Evolutionary conservation across 768 basidiomycete species (phyloP), one percentile per base, ranked within the genome.

Genomic region (Pleurotus ostreatus): DNA sequence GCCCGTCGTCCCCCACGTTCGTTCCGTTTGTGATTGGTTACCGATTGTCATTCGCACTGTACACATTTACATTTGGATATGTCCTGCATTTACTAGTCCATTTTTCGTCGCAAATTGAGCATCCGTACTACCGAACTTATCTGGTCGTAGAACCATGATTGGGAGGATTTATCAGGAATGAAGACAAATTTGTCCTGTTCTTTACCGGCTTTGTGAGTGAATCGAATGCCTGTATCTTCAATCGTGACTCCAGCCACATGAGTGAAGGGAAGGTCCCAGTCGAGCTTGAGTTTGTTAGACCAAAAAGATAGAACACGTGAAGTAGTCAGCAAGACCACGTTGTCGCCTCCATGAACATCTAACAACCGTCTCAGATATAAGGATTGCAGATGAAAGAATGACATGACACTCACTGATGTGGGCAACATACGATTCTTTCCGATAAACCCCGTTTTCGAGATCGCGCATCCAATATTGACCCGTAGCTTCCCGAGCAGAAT

Each of bases 391-490:
- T 45, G 25, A 38, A 46, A n/a, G 45, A 12, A 25, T 4, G 9
- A 38, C 12, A 16, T 18, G n/a, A 40, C 25, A 63, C 85, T 66
- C 66, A 94, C 92, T 86, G 59, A 96, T 86, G 64, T 98, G 96
- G 4, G 95, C 96, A 49, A 98, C 87, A 66, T 98, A 98, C 25
- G 74, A 74, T 65, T 98, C 94, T 58, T 80, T 75, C 57, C 92
- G 83, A 70, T 88, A 98, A 13, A 83, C 78, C 8, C 96, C 97
- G 57, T 92, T 85, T 61, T 94, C 92, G 13, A 98, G 71, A 66
- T 98, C 96, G 71, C 85, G 92, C 80, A 98, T 87, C 96, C 97
- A 98, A 63, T 88, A 92, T 70, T 98, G 97, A 5, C 97, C 97
- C 6, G 91, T 73, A 0, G 95, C 92, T 68, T 97, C 95, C 5